Evolutionary conservation across 2,329 filamentous ascomycete species (phyloP).

Genomic region (Hortaea werneckii): DNA sequence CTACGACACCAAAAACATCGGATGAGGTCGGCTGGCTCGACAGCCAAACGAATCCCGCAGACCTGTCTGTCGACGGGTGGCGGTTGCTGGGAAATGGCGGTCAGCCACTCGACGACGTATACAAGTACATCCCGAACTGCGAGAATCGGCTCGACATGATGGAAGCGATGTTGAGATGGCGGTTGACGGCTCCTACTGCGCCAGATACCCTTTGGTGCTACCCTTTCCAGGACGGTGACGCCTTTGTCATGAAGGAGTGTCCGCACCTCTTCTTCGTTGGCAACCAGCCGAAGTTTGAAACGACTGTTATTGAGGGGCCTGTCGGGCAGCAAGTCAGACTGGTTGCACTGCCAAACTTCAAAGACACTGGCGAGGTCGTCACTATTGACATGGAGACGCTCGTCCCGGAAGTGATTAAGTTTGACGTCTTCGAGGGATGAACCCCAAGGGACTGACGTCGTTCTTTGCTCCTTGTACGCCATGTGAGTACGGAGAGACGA

Average conservation of each 20-base stretch:
- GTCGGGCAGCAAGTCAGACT: constrained; percentile 61
- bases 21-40: constrained; percentile 66
- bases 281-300: constrained; percentile 49
- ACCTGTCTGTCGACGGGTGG: constrained; percentile 84
- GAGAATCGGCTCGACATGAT: constrained; percentile 74
- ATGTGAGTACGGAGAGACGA: neutral
- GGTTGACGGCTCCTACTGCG: constrained; percentile 82
- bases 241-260: constrained; percentile 73
- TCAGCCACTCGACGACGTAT: constrained; percentile 87
- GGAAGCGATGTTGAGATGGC: constrained; percentile 89
- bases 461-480: neutral
- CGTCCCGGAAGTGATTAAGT: constrained; percentile 61
- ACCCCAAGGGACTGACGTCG: no score
- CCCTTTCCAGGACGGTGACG: constrained; percentile 88
- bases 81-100: constrained; percentile 76
- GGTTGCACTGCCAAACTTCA: constrained; percentile 75
- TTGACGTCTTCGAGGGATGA: constrained; percentile 29
- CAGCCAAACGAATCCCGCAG: constrained; percentile 84
- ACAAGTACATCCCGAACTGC: constrained; percentile 66
- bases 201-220: constrained; percentile 96
- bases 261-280: constrained; percentile 82
- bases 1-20: neutral
- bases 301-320: constrained; percentile 44
- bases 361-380: constrained; percentile 66
- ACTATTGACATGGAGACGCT: constrained; percentile 78